phyloP scores from a whole-genome alignment of 192 early-diverging fungal genomes.

The Backusella tarrabulga region DNA sequence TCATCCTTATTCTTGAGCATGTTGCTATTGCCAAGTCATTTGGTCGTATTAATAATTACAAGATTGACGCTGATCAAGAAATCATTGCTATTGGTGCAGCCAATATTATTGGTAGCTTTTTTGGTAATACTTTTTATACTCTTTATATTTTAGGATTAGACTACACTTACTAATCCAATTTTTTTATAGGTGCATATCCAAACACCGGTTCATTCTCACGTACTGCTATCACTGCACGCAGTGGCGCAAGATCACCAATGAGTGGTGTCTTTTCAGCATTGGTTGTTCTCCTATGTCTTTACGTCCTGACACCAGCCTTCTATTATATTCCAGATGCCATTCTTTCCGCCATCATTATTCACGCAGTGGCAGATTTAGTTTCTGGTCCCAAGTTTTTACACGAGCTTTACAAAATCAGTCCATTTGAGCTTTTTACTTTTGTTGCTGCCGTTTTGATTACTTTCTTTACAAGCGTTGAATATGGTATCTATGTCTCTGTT shows the following conservation, averaged over 20 bases:
- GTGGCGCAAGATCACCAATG: slow-evolving; percentile 79
- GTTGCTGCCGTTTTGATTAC: slow-evolving; percentile 52
- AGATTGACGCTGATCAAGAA: slow-evolving; percentile 79
- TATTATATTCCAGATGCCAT: slow-evolving; percentile 79
- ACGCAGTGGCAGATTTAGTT: slow-evolving; percentile 73
- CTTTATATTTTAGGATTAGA: background rate
- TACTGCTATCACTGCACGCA: slow-evolving; percentile 81
- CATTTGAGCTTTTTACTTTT: slow-evolving; percentile 50
- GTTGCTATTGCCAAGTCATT: slow-evolving; percentile 89
- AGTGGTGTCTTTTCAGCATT: slow-evolving; percentile 73
- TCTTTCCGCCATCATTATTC: slow-evolving; percentile 80
- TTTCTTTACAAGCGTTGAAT: slow-evolving; percentile 57
- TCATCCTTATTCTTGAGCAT: slow-evolving; percentile 87
- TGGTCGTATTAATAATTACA: slow-evolving; percentile 84
- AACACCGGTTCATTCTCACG: slow-evolving; percentile 92
- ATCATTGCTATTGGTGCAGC: slow-evolving; percentile 76
- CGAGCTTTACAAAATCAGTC: slow-evolving; percentile 58
- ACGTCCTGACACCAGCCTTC: slow-evolving; percentile 71
- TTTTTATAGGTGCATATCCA: slow-evolving; percentile 55
- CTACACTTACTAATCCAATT: background rate
- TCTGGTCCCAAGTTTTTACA: slow-evolving; percentile 50
- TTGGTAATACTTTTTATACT: slow-evolving; percentile 51
- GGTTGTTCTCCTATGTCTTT: slow-evolving; percentile 77
- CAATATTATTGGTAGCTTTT: slow-evolving; percentile 80
- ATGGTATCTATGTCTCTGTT: slow-evolving; percentile 78